Evolutionary conservation across 805 yeast genomes (phyloP).

Genomic region (Kluyveromyces dobzhanskii): DNA sequence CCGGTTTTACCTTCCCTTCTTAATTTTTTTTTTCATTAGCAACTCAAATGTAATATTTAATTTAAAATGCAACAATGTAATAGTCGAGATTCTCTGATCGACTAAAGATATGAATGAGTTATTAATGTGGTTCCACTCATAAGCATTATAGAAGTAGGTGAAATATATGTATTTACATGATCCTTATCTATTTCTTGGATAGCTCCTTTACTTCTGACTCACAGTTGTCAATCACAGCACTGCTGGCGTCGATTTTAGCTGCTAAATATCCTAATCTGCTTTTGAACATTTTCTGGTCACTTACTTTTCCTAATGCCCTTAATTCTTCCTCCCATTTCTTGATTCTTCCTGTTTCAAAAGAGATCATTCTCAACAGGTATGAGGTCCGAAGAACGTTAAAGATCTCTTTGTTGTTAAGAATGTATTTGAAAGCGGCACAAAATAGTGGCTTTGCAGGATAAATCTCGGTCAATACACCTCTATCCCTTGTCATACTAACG

Average conservation of each 20-base stretch:
- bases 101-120: too few species aligned
- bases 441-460: constrained; percentile 79
- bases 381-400: constrained; percentile 57
- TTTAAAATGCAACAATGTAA: too few species aligned
- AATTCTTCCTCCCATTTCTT: constrained; percentile 64
- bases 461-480: constrained; percentile 62
- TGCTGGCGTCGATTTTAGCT: constrained; percentile 56
- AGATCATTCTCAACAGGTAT: constrained; percentile 45
- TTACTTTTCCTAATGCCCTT: constrained; percentile 43
- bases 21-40: too few species aligned
- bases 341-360: constrained; percentile 55
- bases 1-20: too few species aligned
- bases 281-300: constrained; percentile 45
- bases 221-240: constrained; percentile 38
- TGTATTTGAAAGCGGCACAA: constrained; percentile 64
- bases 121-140: too few species aligned
- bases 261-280: constrained; percentile 60
- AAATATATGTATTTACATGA: too few species aligned
- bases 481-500: constrained; percentile 60
- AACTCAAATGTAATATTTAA: too few species aligned
- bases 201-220: constrained; percentile 38
- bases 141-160: too few species aligned
- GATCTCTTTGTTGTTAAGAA: constrained; percentile 49
- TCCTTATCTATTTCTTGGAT: constrained; percentile 11
- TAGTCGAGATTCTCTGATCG: too few species aligned